These are phyloP conservation scores for Eutrema yunnanense DNA, from an alignment of 345 rosid species.

Conservation along the genomic window DNA sequence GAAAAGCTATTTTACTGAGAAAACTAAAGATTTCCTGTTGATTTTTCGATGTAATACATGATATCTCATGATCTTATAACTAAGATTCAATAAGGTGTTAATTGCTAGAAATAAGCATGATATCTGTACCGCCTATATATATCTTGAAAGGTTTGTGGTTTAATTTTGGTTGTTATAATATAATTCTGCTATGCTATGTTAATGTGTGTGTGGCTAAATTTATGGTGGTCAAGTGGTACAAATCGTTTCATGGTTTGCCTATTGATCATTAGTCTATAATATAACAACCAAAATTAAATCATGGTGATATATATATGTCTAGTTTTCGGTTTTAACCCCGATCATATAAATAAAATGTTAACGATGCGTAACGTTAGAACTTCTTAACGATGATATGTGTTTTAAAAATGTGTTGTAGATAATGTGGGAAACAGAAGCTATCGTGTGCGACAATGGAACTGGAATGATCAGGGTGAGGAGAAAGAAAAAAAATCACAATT, in stretches of 20 bases:
- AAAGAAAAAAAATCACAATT: neutral
- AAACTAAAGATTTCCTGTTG: too few relatives aligned
- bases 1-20: too few relatives aligned
- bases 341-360: too few relatives aligned
- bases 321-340: too few relatives aligned
- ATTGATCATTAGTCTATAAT: too few relatives aligned
- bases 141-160: neutral
- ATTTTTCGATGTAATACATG: too few relatives aligned
- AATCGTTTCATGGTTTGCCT: too few relatives aligned
- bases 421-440: constrained; percentile 51
- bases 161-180: neutral
- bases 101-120: neutral
- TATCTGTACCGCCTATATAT: too few relatives aligned
- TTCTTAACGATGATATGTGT: neutral
- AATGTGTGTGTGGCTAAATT: neutral
- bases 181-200: neutral
- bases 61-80: too few relatives aligned
- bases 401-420: constrained; percentile 3
- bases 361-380: neutral
- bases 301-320: too few relatives aligned
- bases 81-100: neutral
- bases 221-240: too few relatives aligned
- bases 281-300: too few relatives aligned
- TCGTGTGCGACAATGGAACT: constrained; percentile 69
- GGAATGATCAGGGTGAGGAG: constrained; percentile 57